Conservation (phyloP, 106 monocot genomes). For the Acanthochlamys bracteata region DNA sequence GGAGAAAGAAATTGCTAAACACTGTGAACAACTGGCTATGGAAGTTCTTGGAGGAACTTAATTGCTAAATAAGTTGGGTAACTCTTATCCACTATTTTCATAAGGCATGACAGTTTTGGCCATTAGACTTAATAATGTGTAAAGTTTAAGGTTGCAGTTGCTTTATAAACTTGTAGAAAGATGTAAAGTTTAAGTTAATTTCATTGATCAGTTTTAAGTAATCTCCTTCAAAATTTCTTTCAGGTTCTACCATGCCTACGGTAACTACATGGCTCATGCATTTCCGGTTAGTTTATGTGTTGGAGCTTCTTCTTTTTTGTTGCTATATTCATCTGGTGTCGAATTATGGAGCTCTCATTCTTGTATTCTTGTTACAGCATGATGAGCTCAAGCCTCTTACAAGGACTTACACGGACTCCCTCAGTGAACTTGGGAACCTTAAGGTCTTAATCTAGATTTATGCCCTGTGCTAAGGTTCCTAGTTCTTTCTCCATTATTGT, state of each 20-base stretch:
- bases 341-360: too few relatives aligned
- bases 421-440: slow-evolving; percentile 87
- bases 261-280: slow-evolving; percentile 87
- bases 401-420: slow-evolving; percentile 71
- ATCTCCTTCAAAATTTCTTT: slow-evolving; percentile 13
- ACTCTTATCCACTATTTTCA: too few relatives aligned
- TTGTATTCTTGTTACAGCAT: too few relatives aligned
- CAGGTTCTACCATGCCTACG: slow-evolving; percentile 99
- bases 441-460: slow-evolving; percentile 41
- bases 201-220: neutral
- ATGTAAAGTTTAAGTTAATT: neutral
- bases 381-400: slow-evolving; percentile 89
- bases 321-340: neutral
- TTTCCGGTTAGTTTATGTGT: slow-evolving; percentile 66
- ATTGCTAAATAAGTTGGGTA: too few relatives aligned
- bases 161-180: neutral
- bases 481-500: too few relatives aligned
- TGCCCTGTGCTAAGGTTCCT: too few relatives aligned
- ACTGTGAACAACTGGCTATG: too few relatives aligned
- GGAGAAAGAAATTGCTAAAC: too few relatives aligned
- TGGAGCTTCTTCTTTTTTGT: neutral
- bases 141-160: too few relatives aligned
- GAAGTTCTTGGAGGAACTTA: too few relatives aligned
- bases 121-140: too few relatives aligned
- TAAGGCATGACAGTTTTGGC: too few relatives aligned